Evolutionary conservation across 768 basidiomycete genomes (phyloP).

Genomic region (Xerocomellus intermedius): DNA sequence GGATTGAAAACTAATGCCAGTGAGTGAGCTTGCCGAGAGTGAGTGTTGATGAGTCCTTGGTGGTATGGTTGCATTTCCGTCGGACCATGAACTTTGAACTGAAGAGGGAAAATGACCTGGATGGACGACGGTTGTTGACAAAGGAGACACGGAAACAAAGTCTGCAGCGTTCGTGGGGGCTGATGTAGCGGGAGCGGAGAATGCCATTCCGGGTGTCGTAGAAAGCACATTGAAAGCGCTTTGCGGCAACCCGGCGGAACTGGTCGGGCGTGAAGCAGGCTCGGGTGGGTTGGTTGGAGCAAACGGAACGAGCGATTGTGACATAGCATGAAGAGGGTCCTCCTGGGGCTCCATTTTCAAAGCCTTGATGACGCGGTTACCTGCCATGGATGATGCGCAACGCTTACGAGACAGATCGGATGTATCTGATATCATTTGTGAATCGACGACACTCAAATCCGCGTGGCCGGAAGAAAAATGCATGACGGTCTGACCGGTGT

Average conservation of each 20-base stretch:
- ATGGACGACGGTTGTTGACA: conserved; percentile 22
- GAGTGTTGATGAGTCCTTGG: conserved; percentile 33
- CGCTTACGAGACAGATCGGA: conserved; percentile 50
- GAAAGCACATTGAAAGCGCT: conserved; percentile 24
- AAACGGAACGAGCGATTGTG: conserved; percentile 30
- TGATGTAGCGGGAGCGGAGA: conserved; percentile 22
- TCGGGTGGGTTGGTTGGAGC: conserved; percentile 25
- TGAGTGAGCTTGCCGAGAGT: conserved; percentile 31
- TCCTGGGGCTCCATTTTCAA: conserved; percentile 51
- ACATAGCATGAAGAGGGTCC: conserved; percentile 32
- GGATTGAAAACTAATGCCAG: conserved; percentile 29
- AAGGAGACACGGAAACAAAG: conserved; percentile 23
- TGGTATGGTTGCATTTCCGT: conserved; percentile 27
- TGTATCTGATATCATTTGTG: conserved; percentile 27
- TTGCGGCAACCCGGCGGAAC: conserved; percentile 29
- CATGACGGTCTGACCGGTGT: conserved; percentile 24
- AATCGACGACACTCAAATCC: conserved; percentile 23
- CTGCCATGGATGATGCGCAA: conserved; percentile 47
- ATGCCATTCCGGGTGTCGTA: conserved; percentile 8
- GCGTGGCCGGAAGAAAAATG: conserved; percentile 15
- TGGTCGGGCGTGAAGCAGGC: conserved; percentile 33
- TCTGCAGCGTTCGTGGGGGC: conserved; percentile 20
- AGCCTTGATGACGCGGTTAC: conserved; percentile 45
- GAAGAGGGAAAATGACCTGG: conserved; percentile 25
- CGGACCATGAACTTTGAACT: conserved; percentile 31